Evolutionary conservation across 2,329 filamentous ascomycete genomes (phyloP).

Genomic region (Fusarium austroafricanum): DNA sequence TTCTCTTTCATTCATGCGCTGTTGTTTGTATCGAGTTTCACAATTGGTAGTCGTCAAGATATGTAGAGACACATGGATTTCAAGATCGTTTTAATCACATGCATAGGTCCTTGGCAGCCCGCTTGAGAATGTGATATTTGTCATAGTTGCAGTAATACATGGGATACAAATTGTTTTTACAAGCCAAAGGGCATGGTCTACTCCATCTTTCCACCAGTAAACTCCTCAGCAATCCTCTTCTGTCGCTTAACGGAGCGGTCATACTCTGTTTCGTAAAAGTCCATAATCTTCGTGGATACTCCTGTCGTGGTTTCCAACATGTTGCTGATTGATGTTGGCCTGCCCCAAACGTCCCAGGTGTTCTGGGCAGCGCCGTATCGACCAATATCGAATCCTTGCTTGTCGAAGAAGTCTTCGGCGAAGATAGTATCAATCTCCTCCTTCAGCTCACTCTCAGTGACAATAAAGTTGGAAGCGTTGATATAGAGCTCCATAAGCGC

Average conservation of each 20-base stretch:
- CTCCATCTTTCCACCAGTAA: constrained; percentile 69
- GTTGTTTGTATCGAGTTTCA: constrained; percentile 13
- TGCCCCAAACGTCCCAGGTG: constrained; percentile 63
- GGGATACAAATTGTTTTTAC: constrained; percentile 44
- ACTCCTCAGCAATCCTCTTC: constrained; percentile 67
- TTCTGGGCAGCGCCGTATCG: constrained; percentile 57
- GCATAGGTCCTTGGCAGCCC: neutral
- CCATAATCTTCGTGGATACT: constrained; percentile 52
- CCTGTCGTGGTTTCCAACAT: constrained; percentile 57
- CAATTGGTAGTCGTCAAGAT: neutral
- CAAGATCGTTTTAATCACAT: neutral
- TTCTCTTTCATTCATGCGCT: neutral
- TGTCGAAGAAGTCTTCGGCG: constrained; percentile 67
- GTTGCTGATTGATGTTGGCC: constrained; percentile 58
- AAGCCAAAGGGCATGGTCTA: constrained; percentile 38
- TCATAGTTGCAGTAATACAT: constrained; percentile 42
- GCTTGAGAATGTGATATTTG: constrained; percentile 32
- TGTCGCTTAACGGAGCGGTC: constrained; percentile 63
- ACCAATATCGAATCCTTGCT: constrained; percentile 48
- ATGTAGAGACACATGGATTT: constrained; percentile 4
- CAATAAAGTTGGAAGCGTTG: constrained; percentile 88
- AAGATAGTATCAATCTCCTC: constrained; percentile 81
- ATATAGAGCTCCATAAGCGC: constrained; percentile 90
- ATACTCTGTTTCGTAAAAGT: constrained; percentile 53
- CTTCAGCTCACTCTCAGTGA: constrained; percentile 80